These are phyloP conservation scores for Hyaloscypha bicolor DNA, from an alignment of 495 filamentous ascomycete species.

Conservation along the genomic window DNA sequence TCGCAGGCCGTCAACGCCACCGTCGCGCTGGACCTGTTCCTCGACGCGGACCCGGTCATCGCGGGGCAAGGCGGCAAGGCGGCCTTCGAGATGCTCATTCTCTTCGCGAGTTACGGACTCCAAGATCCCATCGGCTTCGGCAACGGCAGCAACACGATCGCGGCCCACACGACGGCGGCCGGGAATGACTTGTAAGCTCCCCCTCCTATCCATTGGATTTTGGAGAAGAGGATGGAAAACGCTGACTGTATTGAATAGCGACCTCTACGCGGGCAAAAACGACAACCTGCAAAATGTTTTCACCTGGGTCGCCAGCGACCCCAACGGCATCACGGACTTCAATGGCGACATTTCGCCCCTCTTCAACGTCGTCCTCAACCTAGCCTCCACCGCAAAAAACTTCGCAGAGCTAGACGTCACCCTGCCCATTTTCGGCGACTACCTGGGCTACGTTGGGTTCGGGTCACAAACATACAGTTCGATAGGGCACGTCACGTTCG, in stretches of 20 bases:
- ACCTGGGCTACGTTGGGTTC: constrained; percentile 42
- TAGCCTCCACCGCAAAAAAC: constrained; percentile 19
- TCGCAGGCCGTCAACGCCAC: constrained; percentile 37
- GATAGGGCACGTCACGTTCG: constrained; percentile 39
- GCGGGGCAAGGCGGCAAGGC: constrained; percentile 37
- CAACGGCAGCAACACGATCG: neutral
- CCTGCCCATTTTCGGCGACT: constrained; percentile 35
- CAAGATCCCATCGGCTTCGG: constrained; percentile 36
- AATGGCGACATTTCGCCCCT: constrained; percentile 41
- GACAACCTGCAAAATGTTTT: constrained; percentile 35
- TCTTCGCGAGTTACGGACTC: constrained; percentile 40
- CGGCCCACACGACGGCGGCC: no score
- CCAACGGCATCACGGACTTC: constrained; percentile 30
- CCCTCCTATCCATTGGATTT: neutral
- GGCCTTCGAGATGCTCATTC: constrained; percentile 49
- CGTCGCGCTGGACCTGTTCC: constrained; percentile 51
- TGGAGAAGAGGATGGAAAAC: neutral
- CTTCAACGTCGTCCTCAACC: constrained; percentile 25
- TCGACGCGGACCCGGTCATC: constrained; percentile 37
- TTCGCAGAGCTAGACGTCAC: constrained; percentile 28
- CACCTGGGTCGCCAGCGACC: constrained; percentile 37
- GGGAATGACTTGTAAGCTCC: constrained; percentile 37
- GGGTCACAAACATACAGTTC: constrained; percentile 41
- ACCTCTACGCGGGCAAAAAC: constrained; percentile 38
- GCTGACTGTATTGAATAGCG: constrained; percentile 27